A percentile compares a stretch with the other conserved stretches of the same genome.
phyloP scores from a whole-genome alignment of 1,284 basidiomycete species.

The Pascua guehoae region DNA sequence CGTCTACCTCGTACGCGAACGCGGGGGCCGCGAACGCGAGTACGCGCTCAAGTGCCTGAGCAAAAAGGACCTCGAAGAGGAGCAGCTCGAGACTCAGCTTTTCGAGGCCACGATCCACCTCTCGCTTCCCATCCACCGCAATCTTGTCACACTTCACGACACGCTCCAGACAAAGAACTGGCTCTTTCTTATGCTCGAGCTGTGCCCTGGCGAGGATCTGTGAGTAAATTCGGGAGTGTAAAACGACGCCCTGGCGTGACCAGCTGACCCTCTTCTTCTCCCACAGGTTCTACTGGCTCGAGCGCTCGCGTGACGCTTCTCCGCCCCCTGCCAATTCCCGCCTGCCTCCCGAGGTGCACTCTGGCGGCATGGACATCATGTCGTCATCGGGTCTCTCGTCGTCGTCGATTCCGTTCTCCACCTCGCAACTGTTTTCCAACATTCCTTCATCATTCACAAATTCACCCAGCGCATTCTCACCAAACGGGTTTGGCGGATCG shows the following conservation, averaged over 20 bases:
- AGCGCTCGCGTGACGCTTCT: slow-evolving; percentile 82
- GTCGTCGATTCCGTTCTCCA: slow-evolving; percentile 48
- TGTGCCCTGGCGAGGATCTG: slow-evolving; percentile 88
- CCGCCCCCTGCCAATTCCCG: slow-evolving; percentile 55
- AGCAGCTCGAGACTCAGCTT: slow-evolving; percentile 79
- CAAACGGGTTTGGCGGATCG: slow-evolving; percentile 18
- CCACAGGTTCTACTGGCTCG: slow-evolving; percentile 81
- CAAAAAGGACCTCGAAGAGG: slow-evolving; percentile 83
- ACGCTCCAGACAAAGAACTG: slow-evolving; percentile 76
- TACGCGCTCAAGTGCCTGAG: slow-evolving; percentile 93
- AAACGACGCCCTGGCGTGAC: no score
- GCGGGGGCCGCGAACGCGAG: slow-evolving; percentile 76
- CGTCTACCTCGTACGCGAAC: slow-evolving; percentile 87
- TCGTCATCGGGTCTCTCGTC: slow-evolving; percentile 48
- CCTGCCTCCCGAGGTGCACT: slow-evolving; percentile 41
- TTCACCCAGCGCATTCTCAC: slow-evolving; percentile 36
- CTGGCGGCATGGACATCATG: slow-evolving; percentile 26
- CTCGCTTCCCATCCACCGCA: slow-evolving; percentile 81
- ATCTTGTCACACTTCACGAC: slow-evolving; percentile 92
- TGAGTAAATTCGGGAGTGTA: slow-evolving; percentile 20
- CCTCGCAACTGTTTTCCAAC: slow-evolving; percentile 40
- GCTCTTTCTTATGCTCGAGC: slow-evolving; percentile 79
- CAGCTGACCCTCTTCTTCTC: slow-evolving; percentile 19
- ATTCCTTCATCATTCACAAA: slow-evolving; percentile 35
- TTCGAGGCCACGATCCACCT: slow-evolving; percentile 95